Evolutionary conservation across 345 rosid species (phyloP).

Genomic region (Jatropha curcas): DNA sequence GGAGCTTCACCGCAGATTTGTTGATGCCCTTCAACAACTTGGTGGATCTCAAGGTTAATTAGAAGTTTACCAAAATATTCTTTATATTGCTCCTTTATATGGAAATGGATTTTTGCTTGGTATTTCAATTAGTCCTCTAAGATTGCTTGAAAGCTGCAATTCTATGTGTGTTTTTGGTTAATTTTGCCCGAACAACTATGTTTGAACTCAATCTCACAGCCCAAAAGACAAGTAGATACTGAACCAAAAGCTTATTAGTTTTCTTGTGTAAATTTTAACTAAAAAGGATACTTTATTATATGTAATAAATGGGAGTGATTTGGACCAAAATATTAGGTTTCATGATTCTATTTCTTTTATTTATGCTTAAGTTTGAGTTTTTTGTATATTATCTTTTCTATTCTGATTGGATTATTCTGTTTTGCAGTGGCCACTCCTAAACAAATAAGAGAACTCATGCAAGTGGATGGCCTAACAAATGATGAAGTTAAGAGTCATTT

Average conservation of each 20-base stretch:
- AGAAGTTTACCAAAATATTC: conserved; percentile 11
- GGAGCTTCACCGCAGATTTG: conserved; percentile 68
- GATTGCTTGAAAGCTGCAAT: background rate
- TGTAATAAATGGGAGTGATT: background rate
- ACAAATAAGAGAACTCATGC: conserved; percentile 31
- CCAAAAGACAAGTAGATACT: too few species aligned
- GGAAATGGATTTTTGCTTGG: background rate
- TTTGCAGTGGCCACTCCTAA: conserved; percentile 29
- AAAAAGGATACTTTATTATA: too few species aligned
- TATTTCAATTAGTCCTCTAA: background rate
- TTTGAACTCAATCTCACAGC: too few species aligned
- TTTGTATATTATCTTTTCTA: background rate
- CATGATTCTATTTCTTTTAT: background rate
- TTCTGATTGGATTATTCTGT: conserved; percentile 5
- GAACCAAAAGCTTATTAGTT: too few species aligned
- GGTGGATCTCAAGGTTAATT: conserved; percentile 80
- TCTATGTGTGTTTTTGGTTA: too few species aligned
- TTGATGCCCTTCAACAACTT: conserved; percentile 65
- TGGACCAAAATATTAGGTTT: background rate
- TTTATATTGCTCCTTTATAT: background rate
- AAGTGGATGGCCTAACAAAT: conserved; percentile 36
- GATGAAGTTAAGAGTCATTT: conserved; percentile 36
- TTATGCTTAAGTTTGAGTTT: background rate
- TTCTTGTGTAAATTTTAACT: background rate
- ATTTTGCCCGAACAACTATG: too few species aligned